A percentile compares a stretch with the other conserved stretches of the same genome.
phyloP scores from a whole-genome alignment of 2,329 filamentous ascomycete species.

The Fusarium scirpi region DNA sequence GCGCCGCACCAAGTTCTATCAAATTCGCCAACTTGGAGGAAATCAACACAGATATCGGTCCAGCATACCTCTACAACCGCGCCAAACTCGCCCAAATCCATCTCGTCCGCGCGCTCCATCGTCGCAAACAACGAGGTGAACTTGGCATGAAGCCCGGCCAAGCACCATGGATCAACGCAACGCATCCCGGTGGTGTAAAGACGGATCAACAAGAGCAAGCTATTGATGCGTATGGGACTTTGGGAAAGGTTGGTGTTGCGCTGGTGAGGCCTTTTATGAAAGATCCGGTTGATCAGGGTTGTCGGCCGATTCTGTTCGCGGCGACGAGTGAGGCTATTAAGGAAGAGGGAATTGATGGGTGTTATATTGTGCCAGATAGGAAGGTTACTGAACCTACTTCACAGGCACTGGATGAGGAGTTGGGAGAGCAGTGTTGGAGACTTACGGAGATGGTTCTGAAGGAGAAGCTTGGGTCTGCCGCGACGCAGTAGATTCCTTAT shows the following conservation, averaged over 20 bases:
- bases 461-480: neutral
- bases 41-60: slow-evolving; percentile 11
- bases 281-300: slow-evolving; percentile 10
- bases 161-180: slow-evolving; percentile 13
- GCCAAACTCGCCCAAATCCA: slow-evolving; percentile 6
- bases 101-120: neutral
- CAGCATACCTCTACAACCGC: slow-evolving; percentile 3
- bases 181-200: slow-evolving; percentile 16
- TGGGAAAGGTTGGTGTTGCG: slow-evolving; percentile 12
- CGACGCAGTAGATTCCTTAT: neutral
- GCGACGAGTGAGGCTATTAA: slow-evolving; percentile 4
- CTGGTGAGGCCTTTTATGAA: slow-evolving; percentile 5
- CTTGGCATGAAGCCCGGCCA: slow-evolving; percentile 9
- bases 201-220: slow-evolving; percentile 14
- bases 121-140: slow-evolving; percentile 4
- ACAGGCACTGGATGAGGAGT: slow-evolving; percentile 3
- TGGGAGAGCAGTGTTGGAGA: neutral
- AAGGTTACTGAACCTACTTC: slow-evolving; percentile 6
- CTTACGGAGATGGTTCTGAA: neutral
- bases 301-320: slow-evolving; percentile 12
- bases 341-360: slow-evolving; percentile 5
- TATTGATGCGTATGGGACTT: slow-evolving; percentile 4
- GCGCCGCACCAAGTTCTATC: neutral
- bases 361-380: slow-evolving; percentile 7
- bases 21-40: neutral